These are phyloP conservation scores for Ceratobasidium papillatum DNA, from an alignment of 1,284 basidiomycete genomes.

Conservation along the genomic window DNA sequence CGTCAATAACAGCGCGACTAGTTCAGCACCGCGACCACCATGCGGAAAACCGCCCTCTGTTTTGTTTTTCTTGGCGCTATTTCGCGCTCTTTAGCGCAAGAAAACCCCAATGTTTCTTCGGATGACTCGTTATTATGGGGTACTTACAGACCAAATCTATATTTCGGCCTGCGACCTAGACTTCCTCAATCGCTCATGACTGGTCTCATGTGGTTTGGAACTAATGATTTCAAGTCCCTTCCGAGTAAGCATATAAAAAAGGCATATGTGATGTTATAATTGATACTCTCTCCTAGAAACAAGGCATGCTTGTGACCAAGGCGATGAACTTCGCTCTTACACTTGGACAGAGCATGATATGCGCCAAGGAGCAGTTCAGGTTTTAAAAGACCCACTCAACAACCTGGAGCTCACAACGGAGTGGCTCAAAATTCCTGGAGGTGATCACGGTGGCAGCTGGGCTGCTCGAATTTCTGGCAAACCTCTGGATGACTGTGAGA, in stretches of 20 bases:
- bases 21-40: slow-evolving; percentile 32
- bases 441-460: slow-evolving; percentile 87
- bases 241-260: slow-evolving; percentile 59
- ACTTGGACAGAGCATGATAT: slow-evolving; percentile 90
- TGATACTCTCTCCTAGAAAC: slow-evolving; percentile 59
- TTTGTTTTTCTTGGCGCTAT: slow-evolving; percentile 13
- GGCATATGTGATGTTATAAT: too few species aligned
- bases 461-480: slow-evolving; percentile 86
- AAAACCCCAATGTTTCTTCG: background rate
- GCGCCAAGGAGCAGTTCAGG: slow-evolving; percentile 83
- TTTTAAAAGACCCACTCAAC: slow-evolving; percentile 80
- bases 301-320: slow-evolving; percentile 91
- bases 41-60: slow-evolving; percentile 27
- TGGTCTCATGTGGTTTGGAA: slow-evolving; percentile 92
- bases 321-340: slow-evolving; percentile 81
- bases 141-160: slow-evolving; percentile 88
- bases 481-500: slow-evolving; percentile 73
- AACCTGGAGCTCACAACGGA: slow-evolving; percentile 88
- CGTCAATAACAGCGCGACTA: slow-evolving; percentile 31
- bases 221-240: slow-evolving; percentile 78
- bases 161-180: slow-evolving; percentile 88
- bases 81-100: slow-evolving; percentile 6
- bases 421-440: slow-evolving; percentile 82
- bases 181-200: slow-evolving; percentile 88
- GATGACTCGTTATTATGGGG: slow-evolving; percentile 80